Conservation (phyloP, 805 yeast genomes). For the Saccharomycopsis sp. region DNA sequence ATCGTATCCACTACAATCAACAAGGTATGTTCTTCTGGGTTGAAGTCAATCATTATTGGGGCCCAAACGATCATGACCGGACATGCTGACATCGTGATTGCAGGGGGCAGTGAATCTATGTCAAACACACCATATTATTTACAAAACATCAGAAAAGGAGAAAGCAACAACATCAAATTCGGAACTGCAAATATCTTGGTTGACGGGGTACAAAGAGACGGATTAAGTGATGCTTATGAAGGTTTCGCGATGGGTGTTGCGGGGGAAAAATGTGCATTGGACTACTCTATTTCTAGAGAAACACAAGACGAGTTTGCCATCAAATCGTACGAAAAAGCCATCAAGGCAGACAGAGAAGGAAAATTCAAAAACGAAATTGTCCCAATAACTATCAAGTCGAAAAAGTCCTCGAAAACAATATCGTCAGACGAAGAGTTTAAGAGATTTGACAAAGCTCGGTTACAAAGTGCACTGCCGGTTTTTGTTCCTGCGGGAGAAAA, state of each 20-base stretch:
- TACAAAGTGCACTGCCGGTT: constrained; percentile 82
- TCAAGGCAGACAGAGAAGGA: constrained; percentile 69
- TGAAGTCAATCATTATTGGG: constrained; percentile 85
- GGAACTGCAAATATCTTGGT: constrained; percentile 66
- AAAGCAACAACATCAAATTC: constrained; percentile 45
- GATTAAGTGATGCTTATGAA: constrained; percentile 87
- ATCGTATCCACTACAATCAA: constrained; percentile 87
- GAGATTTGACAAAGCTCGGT: constrained; percentile 67
- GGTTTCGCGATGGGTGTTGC: constrained; percentile 91
- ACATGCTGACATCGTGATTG: constrained; percentile 84
- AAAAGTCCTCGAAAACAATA: neutral
- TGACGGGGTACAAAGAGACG: constrained; percentile 91
- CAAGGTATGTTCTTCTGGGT: constrained; percentile 96
- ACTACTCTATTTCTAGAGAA: constrained; percentile 70
- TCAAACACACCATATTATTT: constrained; percentile 90
- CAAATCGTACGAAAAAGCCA: constrained; percentile 79
- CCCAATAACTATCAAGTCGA: constrained; percentile 63
- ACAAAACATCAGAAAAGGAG: constrained; percentile 80
- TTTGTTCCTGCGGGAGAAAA: constrained; percentile 90
- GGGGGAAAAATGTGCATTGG: constrained; percentile 93
- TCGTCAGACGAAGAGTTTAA: constrained; percentile 69
- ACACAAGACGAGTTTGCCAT: constrained; percentile 88
- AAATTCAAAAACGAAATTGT: constrained; percentile 79
- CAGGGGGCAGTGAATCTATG: constrained; percentile 99
- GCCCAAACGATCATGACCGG: constrained; percentile 89